Evolutionary conservation across 2,329 filamentous ascomycete species (phyloP).

Genomic region (Aphanoascus verrucosus): DNA sequence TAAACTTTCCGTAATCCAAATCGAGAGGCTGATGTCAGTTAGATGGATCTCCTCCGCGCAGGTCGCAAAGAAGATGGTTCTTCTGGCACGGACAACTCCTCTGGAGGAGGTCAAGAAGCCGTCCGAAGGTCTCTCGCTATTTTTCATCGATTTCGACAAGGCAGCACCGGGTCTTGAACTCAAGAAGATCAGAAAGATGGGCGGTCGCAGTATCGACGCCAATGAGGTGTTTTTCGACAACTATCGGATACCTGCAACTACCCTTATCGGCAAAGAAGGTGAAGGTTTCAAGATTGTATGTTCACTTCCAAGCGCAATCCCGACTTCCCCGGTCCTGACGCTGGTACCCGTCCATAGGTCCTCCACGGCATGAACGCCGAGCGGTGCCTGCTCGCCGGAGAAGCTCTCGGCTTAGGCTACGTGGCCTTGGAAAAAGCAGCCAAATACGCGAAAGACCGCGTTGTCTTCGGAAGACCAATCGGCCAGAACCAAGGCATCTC

Average conservation of each 20-base stretch:
- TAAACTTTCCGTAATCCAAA: too few species aligned
- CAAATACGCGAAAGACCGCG: constrained; percentile 54
- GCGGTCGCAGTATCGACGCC: constrained; percentile 67
- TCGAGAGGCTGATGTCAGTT: neutral
- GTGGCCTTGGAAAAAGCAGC: constrained; percentile 54
- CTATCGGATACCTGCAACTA: constrained; percentile 54
- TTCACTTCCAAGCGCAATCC: neutral
- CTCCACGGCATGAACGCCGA: constrained; percentile 74
- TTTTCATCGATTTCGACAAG: constrained; percentile 66
- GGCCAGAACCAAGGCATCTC: constrained; percentile 51
- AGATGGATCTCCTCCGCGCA: constrained; percentile 76
- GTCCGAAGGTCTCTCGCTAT: constrained; percentile 66
- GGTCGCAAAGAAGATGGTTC: constrained; percentile 71
- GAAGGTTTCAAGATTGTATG: constrained; percentile 62
- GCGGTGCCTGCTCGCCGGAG: constrained; percentile 62
- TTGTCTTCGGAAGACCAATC: constrained; percentile 50
- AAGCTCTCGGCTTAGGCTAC: constrained; percentile 71
- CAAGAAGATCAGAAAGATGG: constrained; percentile 73
- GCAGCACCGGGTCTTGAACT: constrained; percentile 52
- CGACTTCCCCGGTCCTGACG: neutral
- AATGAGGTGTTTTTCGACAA: constrained; percentile 84
- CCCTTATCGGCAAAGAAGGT: constrained; percentile 60
- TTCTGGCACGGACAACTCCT: constrained; percentile 65
- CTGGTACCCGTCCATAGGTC: constrained; percentile 32
- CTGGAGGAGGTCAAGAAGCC: constrained; percentile 56